phyloP scores from a whole-genome alignment of 202 grass and related monocot species.

The Elaeis oleifera region DNA sequence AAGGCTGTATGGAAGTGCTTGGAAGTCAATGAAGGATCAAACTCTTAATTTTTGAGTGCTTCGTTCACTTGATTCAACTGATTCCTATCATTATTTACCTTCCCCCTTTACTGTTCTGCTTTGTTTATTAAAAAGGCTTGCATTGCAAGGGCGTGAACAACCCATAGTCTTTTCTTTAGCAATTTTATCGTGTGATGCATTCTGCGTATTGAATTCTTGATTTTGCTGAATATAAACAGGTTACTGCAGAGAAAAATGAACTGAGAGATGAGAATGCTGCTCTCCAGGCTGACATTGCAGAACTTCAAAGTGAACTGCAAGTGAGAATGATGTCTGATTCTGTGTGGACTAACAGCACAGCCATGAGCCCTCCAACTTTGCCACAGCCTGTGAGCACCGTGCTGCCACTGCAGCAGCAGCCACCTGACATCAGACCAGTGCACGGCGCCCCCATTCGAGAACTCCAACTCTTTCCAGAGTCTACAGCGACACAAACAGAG shows the following conservation, averaged over 20 bases:
- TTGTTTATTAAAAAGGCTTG: too few relatives aligned
- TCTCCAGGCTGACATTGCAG: constrained; percentile 47
- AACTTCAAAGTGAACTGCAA: constrained; percentile 44
- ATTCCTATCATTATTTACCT: too few relatives aligned
- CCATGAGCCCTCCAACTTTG: background rate
- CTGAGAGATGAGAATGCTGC: constrained; percentile 54
- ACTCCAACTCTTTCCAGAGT: constrained; percentile 64
- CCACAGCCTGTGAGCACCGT: constrained; percentile 14
- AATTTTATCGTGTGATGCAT: background rate
- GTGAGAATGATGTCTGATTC: constrained; percentile 10
- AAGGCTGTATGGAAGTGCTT: too few relatives aligned
- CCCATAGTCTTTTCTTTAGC: too few relatives aligned
- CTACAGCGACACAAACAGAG: constrained; percentile 4
- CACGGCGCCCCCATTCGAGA: constrained; percentile 34
- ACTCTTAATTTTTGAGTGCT: too few relatives aligned
- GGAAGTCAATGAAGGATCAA: too few relatives aligned
- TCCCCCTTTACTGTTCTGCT: too few relatives aligned
- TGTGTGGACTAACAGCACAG: constrained; percentile 12
- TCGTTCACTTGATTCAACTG: too few relatives aligned
- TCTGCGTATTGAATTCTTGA: background rate
- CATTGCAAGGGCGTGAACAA: too few relatives aligned
- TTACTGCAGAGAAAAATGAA: constrained; percentile 67
- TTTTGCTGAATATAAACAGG: constrained; percentile 24
- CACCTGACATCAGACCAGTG: constrained; percentile 11
- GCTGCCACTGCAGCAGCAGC: constrained; percentile 34